These are phyloP conservation scores for Osmanthus fragrans DNA, from an alignment of 257 asterid species.

Conservation along the genomic window DNA sequence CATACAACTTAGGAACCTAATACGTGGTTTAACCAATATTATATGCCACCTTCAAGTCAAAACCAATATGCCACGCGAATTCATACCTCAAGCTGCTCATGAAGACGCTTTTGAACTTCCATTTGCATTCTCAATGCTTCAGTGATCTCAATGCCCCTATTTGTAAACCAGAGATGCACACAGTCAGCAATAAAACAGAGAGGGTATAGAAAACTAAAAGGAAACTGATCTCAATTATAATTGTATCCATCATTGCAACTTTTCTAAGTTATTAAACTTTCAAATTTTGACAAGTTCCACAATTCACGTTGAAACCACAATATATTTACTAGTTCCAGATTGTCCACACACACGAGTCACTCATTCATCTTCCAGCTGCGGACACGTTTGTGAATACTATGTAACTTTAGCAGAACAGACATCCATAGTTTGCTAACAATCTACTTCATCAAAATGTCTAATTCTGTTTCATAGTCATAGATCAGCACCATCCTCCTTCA, in stretches of 20 bases:
- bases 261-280: slow-evolving; percentile 3
- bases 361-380: background rate
- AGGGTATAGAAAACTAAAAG: background rate
- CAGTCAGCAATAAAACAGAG: slow-evolving; percentile 15
- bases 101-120: slow-evolving; percentile 95
- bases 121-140: slow-evolving; percentile 89
- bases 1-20: background rate
- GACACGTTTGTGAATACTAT: background rate
- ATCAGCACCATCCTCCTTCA: background rate
- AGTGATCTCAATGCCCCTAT: slow-evolving; percentile 87
- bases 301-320: background rate
- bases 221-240: slow-evolving; percentile 8
- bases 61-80: slow-evolving; percentile 14
- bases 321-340: background rate
- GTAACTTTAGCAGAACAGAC: slow-evolving; percentile 9
- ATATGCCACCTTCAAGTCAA: background rate
- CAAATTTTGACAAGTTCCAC: background rate
- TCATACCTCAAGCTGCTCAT: slow-evolving; percentile 91
- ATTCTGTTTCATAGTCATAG: background rate
- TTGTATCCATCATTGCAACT: background rate
- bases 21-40: background rate
- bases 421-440: background rate
- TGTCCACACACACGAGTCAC: background rate
- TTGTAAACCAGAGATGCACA: slow-evolving; percentile 14
- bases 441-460: background rate